Percentiles rank a stretch among this genome's conserved stretches.
phyloP scores from a whole-genome alignment of 2,329 filamentous ascomycete species.

The Aspergillus sp. region DNA sequence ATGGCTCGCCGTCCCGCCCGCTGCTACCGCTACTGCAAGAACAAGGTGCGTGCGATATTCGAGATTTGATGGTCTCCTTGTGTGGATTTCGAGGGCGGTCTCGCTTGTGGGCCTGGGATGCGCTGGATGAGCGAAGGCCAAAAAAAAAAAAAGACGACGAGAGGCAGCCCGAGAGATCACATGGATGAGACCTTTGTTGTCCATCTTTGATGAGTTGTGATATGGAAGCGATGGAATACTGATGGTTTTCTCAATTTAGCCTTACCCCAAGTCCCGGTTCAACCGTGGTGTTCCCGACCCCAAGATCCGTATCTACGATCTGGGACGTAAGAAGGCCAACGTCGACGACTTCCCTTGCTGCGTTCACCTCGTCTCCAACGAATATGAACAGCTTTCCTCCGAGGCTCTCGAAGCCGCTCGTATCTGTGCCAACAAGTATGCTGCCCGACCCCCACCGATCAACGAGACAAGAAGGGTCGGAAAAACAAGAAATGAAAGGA shows the following conservation, averaged over 20 bases:
- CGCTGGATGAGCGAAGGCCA: slow-evolving; percentile 8
- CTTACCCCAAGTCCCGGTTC: slow-evolving; percentile 99
- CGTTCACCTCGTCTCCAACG: slow-evolving; percentile 99
- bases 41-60: slow-evolving; percentile 73
- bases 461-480: not conserved
- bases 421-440: slow-evolving; percentile 99
- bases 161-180: not conserved
- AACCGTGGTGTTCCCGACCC: slow-evolving; percentile 94
- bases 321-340: slow-evolving; percentile 96
- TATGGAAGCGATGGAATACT: slow-evolving; percentile 15
- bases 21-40: slow-evolving; percentile 99
- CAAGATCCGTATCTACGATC: slow-evolving; percentile 95
- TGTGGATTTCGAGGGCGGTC: slow-evolving; percentile 14
- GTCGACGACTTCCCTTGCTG: slow-evolving; percentile 99
- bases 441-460: slow-evolving; percentile 23
- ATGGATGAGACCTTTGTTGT: not conserved
- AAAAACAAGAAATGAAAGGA: not conserved
- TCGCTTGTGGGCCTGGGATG: slow-evolving; percentile 30
- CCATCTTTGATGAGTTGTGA: not conserved
- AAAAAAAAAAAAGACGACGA: not conserved
- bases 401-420: slow-evolving; percentile 99
- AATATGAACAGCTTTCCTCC: slow-evolving; percentile 99
- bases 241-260: slow-evolving; percentile 51
- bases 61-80: slow-evolving; percentile 27
- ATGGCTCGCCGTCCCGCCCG: slow-evolving; percentile 99